These are phyloP conservation scores for Lepidium didymum DNA, from an alignment of 345 rosid species.

Conservation along the genomic window DNA sequence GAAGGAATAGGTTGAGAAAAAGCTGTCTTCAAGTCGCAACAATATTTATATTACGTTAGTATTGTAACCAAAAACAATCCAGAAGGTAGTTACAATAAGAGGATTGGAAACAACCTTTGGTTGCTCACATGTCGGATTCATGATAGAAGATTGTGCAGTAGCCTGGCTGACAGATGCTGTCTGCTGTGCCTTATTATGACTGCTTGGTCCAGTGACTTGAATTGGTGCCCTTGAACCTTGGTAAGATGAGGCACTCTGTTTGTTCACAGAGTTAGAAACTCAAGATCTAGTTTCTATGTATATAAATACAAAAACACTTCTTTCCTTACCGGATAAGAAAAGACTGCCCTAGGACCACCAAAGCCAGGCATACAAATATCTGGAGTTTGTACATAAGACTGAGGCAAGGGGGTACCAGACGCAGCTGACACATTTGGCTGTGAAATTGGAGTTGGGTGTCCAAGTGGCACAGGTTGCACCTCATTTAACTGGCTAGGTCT, in stretches of 20 bases:
- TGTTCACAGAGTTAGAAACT: slow-evolving; percentile 8
- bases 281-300: slow-evolving; percentile 13
- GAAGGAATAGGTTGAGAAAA: slow-evolving; percentile 30
- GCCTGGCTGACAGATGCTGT: slow-evolving; percentile 38
- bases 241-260: slow-evolving; percentile 61
- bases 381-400: slow-evolving; percentile 45
- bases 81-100: neutral
- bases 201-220: slow-evolving; percentile 42
- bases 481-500: slow-evolving; percentile 57
- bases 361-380: slow-evolving; percentile 44
- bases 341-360: slow-evolving; percentile 50
- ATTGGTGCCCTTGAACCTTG: slow-evolving; percentile 47
- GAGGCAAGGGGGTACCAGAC: slow-evolving; percentile 48
- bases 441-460: slow-evolving; percentile 41
- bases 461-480: slow-evolving; percentile 47
- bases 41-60: neutral
- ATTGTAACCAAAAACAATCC: slow-evolving; percentile 3
- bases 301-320: neutral
- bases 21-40: slow-evolving; percentile 17
- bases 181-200: slow-evolving; percentile 49
- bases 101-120: slow-evolving; percentile 27
- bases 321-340: slow-evolving; percentile 58
- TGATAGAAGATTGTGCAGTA: slow-evolving; percentile 31
- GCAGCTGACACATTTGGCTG: slow-evolving; percentile 42
- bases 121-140: slow-evolving; percentile 42